These are phyloP conservation scores for Chimonanthus praecox DNA, from an alignment of 164 flowering plant species.

Conservation along the genomic window DNA sequence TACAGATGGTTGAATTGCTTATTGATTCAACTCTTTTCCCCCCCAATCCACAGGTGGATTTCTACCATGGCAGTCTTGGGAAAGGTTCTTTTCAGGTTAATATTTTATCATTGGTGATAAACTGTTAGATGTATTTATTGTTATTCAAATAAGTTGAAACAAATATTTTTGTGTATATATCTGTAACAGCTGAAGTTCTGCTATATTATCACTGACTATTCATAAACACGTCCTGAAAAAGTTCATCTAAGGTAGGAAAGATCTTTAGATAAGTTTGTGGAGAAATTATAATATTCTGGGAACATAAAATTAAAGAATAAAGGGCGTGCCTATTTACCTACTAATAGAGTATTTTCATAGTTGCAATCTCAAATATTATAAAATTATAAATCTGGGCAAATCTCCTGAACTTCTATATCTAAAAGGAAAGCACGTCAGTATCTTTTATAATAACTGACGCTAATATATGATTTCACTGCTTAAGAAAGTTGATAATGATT, in stretches of 20 bases:
- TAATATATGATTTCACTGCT: too few relatives aligned
- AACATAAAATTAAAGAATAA: too few relatives aligned
- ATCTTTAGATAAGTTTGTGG: too few relatives aligned
- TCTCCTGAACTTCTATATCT: too few relatives aligned
- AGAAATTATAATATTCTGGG: too few relatives aligned
- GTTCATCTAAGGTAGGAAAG: background rate
- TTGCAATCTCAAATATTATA: too few relatives aligned
- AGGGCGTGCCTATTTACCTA: too few relatives aligned
- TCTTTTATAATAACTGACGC: too few relatives aligned
- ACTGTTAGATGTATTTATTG: background rate
- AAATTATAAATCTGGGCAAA: too few relatives aligned
- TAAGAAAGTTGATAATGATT: too few relatives aligned
- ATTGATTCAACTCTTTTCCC: background rate
- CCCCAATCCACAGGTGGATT: conserved; percentile 62
- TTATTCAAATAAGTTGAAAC: background rate
- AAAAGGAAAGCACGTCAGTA: too few relatives aligned
- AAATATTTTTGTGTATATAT: background rate
- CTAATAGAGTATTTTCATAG: too few relatives aligned
- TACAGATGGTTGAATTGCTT: background rate
- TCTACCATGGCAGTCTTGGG: conserved; percentile 98
- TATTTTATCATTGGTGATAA: background rate
- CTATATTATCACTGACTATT: background rate
- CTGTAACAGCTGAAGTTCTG: background rate
- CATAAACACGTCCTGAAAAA: background rate
- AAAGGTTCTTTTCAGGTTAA: conserved; percentile 73